A percentile compares a stretch with the other conserved stretches of the same genome.
Conservation (phyloP, 257 asterid species). For the Solanum chaucha region DNA sequence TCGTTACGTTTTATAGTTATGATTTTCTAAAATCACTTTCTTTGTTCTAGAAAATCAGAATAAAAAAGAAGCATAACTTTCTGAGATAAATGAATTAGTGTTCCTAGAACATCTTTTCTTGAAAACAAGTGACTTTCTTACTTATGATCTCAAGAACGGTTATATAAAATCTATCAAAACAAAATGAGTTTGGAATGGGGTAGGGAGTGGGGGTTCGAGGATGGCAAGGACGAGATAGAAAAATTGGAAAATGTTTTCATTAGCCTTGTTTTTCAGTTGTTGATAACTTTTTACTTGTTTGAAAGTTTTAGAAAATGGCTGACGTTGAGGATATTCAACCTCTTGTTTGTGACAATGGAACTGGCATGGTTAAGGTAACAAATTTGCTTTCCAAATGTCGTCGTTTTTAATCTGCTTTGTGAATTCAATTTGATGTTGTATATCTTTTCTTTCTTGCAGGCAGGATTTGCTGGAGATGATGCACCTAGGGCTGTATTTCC, state of each 20-base stretch:
- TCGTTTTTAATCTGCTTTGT: background rate
- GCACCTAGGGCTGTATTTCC: constrained; percentile 19
- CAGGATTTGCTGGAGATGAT: constrained; percentile 22
- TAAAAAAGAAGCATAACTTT: background rate
- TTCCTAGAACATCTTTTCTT: no score
- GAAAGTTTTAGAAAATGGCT: constrained; percentile 12
- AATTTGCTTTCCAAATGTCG: background rate
- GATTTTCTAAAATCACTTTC: no score
- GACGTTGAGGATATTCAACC: constrained; percentile 16
- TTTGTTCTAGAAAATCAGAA: no score
- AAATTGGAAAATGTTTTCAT: background rate
- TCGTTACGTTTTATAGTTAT: no score
- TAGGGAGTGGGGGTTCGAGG: no score
- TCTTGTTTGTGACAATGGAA: constrained; percentile 20
- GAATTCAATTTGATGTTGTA: background rate
- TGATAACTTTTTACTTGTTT: background rate
- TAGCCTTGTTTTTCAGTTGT: background rate
- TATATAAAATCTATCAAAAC: no score
- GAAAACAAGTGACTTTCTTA: background rate
- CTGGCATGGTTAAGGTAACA: constrained; percentile 18
- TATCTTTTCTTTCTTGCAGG: background rate
- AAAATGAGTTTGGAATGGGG: no score
- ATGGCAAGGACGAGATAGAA: no score
- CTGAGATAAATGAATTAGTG: no score
- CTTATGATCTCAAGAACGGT: no score